A percentile compares a stretch with the other conserved stretches of the same genome.
Conservation (phyloP, 139 green algal species). For the Volvox africanus region DNA sequence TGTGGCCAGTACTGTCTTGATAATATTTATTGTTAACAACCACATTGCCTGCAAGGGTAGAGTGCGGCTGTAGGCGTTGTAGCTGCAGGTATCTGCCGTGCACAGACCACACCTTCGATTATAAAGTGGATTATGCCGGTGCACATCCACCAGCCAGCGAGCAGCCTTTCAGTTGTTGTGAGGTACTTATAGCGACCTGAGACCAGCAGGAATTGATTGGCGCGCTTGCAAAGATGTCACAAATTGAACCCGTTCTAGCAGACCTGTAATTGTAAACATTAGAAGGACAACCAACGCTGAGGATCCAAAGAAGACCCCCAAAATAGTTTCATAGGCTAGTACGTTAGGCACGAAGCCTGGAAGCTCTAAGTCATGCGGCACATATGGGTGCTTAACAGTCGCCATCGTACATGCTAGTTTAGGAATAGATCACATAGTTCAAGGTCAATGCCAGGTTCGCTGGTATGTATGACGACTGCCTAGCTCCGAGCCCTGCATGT, state of each 20-base stretch:
- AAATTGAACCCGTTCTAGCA: neutral
- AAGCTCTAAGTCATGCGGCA: conserved; percentile 69
- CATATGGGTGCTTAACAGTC: conserved; percentile 80
- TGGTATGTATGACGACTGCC: too few relatives aligned
- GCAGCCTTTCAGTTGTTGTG: conserved; percentile 58
- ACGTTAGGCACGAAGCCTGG: conserved; percentile 71
- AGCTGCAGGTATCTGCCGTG: conserved; percentile 11
- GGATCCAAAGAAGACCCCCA: conserved; percentile 78
- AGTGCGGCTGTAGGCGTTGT: neutral
- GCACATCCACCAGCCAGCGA: conserved; percentile 77
- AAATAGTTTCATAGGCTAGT: conserved; percentile 73
- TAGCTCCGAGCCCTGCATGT: too few relatives aligned
- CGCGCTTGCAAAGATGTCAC: neutral
- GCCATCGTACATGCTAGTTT: neutral
- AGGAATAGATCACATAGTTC: too few relatives aligned
- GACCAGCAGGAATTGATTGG: neutral
- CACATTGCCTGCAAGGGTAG: conserved; percentile 63
- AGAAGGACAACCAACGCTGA: conserved; percentile 57
- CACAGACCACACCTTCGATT: conserved; percentile 78
- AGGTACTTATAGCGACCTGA: conserved; percentile 65
- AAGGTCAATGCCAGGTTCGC: too few relatives aligned
- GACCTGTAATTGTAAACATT: conserved; percentile 69
- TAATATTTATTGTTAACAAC: conserved; percentile 83
- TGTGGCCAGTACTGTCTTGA: conserved; percentile 72
- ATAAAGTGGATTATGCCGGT: conserved; percentile 88